phyloP scores from a whole-genome alignment of 1,284 basidiomycete species.

The Irpex lacteus region DNA sequence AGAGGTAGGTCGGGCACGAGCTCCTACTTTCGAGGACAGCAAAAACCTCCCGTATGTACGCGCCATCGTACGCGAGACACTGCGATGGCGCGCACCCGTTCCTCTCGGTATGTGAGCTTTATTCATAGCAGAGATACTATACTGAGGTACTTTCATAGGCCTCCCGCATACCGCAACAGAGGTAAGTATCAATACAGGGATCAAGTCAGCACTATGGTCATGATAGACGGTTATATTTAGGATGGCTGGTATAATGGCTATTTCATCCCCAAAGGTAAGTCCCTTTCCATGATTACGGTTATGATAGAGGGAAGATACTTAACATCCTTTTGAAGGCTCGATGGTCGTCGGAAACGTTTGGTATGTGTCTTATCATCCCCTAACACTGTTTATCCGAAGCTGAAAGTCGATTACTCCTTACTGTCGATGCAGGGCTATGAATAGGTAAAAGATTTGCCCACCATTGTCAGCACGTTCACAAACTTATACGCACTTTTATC shows the following conservation, averaged over 20 bases:
- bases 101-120: neutral
- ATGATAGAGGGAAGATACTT: too few relatives aligned
- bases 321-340: neutral
- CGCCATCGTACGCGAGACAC: constrained; percentile 3
- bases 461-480: too few relatives aligned
- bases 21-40: neutral
- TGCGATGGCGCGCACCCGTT: neutral
- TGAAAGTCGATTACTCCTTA: neutral
- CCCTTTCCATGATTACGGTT: too few relatives aligned
- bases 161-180: neutral
- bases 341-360: neutral
- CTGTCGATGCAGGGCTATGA: neutral
- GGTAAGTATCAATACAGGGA: neutral
- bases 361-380: neutral
- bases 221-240: too few relatives aligned
- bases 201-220: too few relatives aligned
- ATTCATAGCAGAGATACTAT: too few relatives aligned
- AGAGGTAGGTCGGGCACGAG: neutral
- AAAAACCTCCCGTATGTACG: constrained; percentile 1
- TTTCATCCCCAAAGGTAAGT: neutral
- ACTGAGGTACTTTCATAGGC: neutral
- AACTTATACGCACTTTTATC: neutral
- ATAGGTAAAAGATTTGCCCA: neutral
- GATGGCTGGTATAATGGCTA: neutral
- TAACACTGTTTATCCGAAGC: too few relatives aligned